Evolutionary conservation across 192 early-diverging fungal species (phyloP), one percentile per base, ranked within the genome.

Genomic region (Coemansia sp.): DNA sequence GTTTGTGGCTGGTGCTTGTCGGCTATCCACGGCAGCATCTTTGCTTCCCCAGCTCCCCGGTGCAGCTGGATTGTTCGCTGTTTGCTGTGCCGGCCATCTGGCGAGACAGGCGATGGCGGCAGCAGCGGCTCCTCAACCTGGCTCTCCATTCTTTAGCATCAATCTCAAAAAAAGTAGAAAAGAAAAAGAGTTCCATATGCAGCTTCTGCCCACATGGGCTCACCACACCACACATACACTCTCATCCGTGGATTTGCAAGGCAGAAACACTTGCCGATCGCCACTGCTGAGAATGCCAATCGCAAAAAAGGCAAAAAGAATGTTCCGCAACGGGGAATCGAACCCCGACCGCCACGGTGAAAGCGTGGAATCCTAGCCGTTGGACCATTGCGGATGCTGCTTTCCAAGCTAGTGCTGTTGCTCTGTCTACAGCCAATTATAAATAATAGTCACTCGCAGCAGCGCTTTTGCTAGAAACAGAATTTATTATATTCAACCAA

Each of bases 291-390:
- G 26, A 11, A n/a, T 42, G 40, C 40, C 40, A n/a, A 47, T 47
- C 45, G 7, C 18, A 2, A 20, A 46, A 11, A 47, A 39, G 37
- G 37, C 40, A 15, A 62, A 76, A 74, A 66, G 63, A 68, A 51
- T 49, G 51, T 81, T 88, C 87, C 87, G 69, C 69, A 81, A 81
- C 87, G 77, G 87, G 87, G 87, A 86, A 85, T 89, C 81, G 87
- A 87, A 89, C 87, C 87, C 87, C 79, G 87, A 83, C 82, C 87
- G 73, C 71, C 80, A 76, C 87, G 86, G 87, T 89, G 86, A 89
- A 84, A 89, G 86, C 86, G 87, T 79, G 81, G 71, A 76, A 89
- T 89, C 87, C 83, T 89, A 87, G 81, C 85, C 84, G 72, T 83
- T 88, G 80, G 87, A 88, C 87, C 80, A 88, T 81, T 81, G 70